A percentile compares a stretch with the other conserved stretches of the same genome.
Evolutionary conservation across 345 rosid species (phyloP).

Genomic region (Durio zibethinus): DNA sequence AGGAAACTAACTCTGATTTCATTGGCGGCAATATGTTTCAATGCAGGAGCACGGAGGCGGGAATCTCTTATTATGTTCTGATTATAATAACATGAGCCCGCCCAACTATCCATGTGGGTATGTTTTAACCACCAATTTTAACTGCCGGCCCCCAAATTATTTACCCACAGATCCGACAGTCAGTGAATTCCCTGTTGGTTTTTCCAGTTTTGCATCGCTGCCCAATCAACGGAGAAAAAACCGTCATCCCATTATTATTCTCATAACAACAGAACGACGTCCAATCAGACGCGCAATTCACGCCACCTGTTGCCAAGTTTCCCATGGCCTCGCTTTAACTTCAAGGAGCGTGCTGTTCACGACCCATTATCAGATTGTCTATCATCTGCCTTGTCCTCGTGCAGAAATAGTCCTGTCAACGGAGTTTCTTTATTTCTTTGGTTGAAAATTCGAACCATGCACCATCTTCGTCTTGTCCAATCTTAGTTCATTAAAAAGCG

Average conservation of each 20-base stretch:
- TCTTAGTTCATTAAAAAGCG: neutral
- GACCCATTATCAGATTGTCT: neutral
- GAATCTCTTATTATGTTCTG: constrained; percentile 1
- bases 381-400: neutral
- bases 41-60: constrained; percentile 22
- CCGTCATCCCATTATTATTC: constrained; percentile 3
- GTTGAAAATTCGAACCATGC: neutral
- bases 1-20: neutral
- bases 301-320: neutral
- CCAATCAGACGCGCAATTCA: no score
- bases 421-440: no score
- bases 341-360: neutral
- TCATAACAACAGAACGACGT: no score
- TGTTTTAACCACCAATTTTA: constrained; percentile 24
- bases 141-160: neutral
- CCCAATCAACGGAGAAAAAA: constrained; percentile 29
- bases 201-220: neutral
- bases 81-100: constrained; percentile 7
- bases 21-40: constrained; percentile 28
- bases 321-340: neutral
- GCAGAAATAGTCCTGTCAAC: no score
- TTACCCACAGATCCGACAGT: constrained; percentile 30
- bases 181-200: constrained; percentile 22
- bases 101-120: constrained; percentile 35
- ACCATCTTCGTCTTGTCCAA: neutral